These are phyloP conservation scores for Lentinula sp. DNA, from an alignment of 768 basidiomycete genomes.

Conservation along the genomic window DNA sequence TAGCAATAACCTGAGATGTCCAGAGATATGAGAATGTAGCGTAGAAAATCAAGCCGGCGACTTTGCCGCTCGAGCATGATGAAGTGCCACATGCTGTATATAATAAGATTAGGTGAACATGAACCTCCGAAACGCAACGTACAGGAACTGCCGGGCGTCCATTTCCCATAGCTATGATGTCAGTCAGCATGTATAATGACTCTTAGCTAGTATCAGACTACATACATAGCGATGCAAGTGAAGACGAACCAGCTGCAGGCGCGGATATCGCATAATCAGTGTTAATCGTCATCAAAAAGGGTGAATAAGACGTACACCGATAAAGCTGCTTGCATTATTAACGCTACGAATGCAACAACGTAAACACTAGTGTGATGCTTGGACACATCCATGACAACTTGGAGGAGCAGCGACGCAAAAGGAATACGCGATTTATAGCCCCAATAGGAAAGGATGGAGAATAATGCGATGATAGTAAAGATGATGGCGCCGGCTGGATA, in stretches of 20 bases:
- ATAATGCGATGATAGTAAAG: conserved; percentile 72
- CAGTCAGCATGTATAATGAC: neutral
- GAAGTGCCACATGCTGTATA: conserved; percentile 42
- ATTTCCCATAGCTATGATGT: conserved; percentile 47
- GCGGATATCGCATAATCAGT: conserved; percentile 6
- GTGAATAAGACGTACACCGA: conserved; percentile 46
- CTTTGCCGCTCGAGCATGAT: conserved; percentile 66
- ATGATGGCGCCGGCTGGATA: conserved; percentile 71
- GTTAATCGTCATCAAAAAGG: neutral
- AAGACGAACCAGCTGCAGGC: conserved; percentile 66
- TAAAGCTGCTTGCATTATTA: conserved; percentile 66
- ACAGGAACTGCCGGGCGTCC: conserved; percentile 75
- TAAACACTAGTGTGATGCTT: conserved; percentile 82
- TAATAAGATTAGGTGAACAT: neutral
- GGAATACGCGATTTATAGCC: conserved; percentile 72
- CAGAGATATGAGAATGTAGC: conserved; percentile 81
- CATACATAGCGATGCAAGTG: conserved; percentile 65
- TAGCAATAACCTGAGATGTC: conserved; percentile 78
- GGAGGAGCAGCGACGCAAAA: conserved; percentile 69
- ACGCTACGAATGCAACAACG: conserved; percentile 63
- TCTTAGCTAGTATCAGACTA: neutral
- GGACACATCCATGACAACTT: conserved; percentile 79
- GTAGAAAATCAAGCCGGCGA: conserved; percentile 74
- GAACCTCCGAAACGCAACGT: conserved; percentile 11
- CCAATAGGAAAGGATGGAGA: conserved; percentile 72